phyloP scores from a whole-genome alignment of 2,329 filamentous ascomycete species.

The Sphaceloma murrayae region DNA sequence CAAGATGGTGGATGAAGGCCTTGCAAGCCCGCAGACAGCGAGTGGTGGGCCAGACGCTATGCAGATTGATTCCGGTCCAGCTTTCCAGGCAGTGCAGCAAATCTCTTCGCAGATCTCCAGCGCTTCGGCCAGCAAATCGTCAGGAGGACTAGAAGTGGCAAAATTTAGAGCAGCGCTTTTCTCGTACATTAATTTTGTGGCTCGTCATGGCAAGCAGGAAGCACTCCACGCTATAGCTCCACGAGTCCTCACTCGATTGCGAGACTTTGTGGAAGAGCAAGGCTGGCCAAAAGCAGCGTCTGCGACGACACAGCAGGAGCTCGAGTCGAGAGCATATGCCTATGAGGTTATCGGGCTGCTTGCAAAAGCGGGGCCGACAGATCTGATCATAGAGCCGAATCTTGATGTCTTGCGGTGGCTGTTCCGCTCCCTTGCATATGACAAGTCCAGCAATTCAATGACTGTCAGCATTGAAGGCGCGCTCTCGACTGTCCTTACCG shows the following conservation, averaged over 20 bases:
- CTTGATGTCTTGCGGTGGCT: conserved; percentile 62
- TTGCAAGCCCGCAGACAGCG: conserved; percentile 33
- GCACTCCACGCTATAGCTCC: conserved; percentile 57
- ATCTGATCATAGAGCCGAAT: conserved; percentile 43
- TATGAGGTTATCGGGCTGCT: conserved; percentile 88
- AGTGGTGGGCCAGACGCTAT: conserved; percentile 6
- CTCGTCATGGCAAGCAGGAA: conserved; percentile 56
- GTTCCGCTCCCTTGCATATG: conserved; percentile 71
- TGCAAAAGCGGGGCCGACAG: conserved; percentile 53
- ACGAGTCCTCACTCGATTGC: conserved; percentile 58
- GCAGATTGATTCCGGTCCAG: conserved; percentile 2
- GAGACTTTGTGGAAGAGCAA: conserved; percentile 64
- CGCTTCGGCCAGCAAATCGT: conserved; percentile 30
- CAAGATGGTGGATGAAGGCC: conserved; percentile 57
- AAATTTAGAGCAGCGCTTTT: conserved; percentile 79
- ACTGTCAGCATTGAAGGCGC: conserved; percentile 85
- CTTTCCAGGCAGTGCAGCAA: conserved; percentile 8
- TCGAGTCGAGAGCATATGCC: conserved; percentile 63
- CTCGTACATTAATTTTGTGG: conserved; percentile 77
- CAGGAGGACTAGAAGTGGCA: conserved; percentile 59
- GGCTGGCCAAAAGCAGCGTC: conserved; percentile 63
- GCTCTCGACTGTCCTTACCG: conserved; percentile 64
- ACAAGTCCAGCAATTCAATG: conserved; percentile 61
- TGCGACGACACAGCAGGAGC: conserved; percentile 39
- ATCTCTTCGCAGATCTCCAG: conserved; percentile 5